Evolutionary conservation across 768 basidiomycete genomes (phyloP).

Genomic region (Boletus fagicola): DNA sequence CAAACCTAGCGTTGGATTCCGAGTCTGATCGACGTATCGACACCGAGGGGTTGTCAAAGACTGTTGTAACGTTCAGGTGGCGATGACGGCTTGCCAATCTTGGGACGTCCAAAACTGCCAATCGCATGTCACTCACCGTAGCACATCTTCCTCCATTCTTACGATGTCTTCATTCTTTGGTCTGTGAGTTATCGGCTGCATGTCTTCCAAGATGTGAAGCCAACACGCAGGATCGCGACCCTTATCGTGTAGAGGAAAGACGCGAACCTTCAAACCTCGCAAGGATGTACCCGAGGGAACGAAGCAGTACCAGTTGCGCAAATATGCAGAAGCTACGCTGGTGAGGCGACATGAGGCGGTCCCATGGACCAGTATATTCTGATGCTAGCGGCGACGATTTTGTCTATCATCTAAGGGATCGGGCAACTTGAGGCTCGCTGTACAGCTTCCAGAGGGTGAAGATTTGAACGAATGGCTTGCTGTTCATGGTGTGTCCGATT

Average conservation of each 20-base stretch:
- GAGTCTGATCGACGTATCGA: slow-evolving; percentile 1
- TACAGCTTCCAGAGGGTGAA: slow-evolving; percentile 94
- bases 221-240: slow-evolving; percentile 9
- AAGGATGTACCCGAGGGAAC: slow-evolving; percentile 95
- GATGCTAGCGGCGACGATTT: slow-evolving; percentile 2
- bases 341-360: slow-evolving; percentile 37
- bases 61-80: background rate
- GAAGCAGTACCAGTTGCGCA: slow-evolving; percentile 96
- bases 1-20: background rate
- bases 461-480: slow-evolving; percentile 99
- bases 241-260: slow-evolving; percentile 66
- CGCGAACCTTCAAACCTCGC: slow-evolving; percentile 93
- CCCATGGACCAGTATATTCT: slow-evolving; percentile 8
- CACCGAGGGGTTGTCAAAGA: background rate
- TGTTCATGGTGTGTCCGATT: slow-evolving; percentile 74
- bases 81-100: slow-evolving; percentile 16
- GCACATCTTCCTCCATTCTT: slow-evolving; percentile 13
- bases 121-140: slow-evolving; percentile 2
- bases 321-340: slow-evolving; percentile 95
- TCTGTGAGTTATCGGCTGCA: slow-evolving; percentile 51
- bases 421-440: slow-evolving; percentile 89
- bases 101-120: slow-evolving; percentile 1
- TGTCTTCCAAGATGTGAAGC: slow-evolving; percentile 9
- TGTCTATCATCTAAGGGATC: slow-evolving; percentile 62
- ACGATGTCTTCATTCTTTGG: slow-evolving; percentile 87